These are phyloP conservation scores for Linnemannia exigua DNA, from an alignment of 192 early-diverging fungal species.

Conservation along the genomic window DNA sequence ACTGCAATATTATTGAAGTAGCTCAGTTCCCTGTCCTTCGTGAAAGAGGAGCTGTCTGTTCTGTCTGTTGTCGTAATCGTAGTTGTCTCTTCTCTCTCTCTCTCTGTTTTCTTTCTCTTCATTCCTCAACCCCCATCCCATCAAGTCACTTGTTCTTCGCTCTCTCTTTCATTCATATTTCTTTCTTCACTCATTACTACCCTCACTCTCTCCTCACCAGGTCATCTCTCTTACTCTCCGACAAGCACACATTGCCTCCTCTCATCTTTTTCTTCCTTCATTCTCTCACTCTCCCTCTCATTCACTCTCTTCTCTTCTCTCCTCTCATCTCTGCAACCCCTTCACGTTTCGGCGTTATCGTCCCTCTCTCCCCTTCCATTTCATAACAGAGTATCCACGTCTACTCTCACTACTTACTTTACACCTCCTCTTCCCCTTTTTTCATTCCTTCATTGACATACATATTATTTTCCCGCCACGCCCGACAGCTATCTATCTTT, in stretches of 20 bases:
- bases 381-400: neutral
- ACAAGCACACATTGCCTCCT: neutral
- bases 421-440: neutral
- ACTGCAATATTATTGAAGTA: neutral
- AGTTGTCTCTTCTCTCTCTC: neutral
- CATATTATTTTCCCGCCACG: constrained; percentile 1
- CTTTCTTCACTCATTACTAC: neutral
- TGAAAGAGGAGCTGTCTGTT: neutral
- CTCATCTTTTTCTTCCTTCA: neutral
- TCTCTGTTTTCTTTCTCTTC: neutral
- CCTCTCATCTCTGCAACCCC: neutral
- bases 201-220: neutral
- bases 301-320: neutral
- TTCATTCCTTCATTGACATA: neutral
- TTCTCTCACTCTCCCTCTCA: neutral
- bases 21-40: neutral
- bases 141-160: neutral
- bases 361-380: neutral
- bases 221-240: neutral
- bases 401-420: neutral
- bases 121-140: neutral
- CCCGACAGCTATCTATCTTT: neutral
- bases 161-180: neutral
- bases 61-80: neutral
- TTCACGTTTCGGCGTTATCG: constrained; percentile 7